These are phyloP conservation scores for Aspergillus pseudonomiae DNA, from an alignment of 2,329 filamentous ascomycete species.

Conservation along the genomic window DNA sequence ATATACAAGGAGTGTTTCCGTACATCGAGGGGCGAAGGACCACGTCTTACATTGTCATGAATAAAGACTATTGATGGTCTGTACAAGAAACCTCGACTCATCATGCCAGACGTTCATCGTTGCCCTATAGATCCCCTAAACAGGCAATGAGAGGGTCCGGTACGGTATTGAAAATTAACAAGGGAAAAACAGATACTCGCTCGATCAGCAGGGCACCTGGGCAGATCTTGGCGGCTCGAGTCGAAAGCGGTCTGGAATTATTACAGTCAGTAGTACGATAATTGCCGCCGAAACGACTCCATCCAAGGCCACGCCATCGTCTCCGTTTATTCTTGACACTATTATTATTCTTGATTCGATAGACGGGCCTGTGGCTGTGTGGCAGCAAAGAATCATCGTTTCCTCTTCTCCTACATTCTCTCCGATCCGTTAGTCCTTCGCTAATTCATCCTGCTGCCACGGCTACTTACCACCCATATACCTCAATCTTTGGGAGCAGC, in stretches of 20 bases:
- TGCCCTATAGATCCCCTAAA: constrained; percentile 17
- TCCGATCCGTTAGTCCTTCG: background rate
- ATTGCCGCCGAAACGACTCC: background rate
- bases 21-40: background rate
- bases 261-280: background rate
- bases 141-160: constrained; percentile 11
- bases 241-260: background rate
- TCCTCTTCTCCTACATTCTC: constrained; percentile 7
- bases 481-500: background rate
- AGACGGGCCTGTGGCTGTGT: background rate
- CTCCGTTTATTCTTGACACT: background rate
- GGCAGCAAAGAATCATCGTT: background rate
- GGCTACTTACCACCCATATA: background rate
- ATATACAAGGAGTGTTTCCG: background rate
- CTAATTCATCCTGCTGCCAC: background rate
- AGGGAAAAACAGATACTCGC: background rate
- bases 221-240: too few relatives aligned
- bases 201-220: too few relatives aligned
- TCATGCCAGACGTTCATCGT: background rate
- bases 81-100: background rate
- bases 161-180: background rate
- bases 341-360: background rate
- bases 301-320: constrained; percentile 17
- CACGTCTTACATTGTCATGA: background rate
- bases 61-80: background rate